Evolutionary conservation across 495 filamentous ascomycete genomes (phyloP).

Genomic region (Collariella sp.): DNA sequence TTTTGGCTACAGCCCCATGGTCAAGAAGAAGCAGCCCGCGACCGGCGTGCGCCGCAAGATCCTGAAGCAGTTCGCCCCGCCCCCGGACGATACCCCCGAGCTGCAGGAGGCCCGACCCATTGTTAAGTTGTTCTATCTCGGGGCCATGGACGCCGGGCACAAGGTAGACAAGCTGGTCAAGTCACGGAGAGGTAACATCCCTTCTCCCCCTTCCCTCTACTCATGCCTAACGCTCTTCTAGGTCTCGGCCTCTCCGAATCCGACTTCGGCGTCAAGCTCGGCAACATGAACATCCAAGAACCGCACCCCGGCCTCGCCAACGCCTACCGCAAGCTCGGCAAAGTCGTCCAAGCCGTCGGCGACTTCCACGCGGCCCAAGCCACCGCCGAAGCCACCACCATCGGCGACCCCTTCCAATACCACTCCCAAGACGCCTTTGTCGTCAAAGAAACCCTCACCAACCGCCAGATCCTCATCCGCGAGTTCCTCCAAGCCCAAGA

Average conservation of each 20-base stretch:
- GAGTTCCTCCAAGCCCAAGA: conserved; percentile 86
- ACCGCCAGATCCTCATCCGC: conserved; percentile 95
- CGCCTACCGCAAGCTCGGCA: conserved; percentile 92
- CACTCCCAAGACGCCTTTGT: conserved; percentile 95
- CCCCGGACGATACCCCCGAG: conserved; percentile 94
- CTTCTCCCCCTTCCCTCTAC: neutral
- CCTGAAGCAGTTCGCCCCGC: conserved; percentile 97
- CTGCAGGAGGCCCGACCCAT: conserved; percentile 78
- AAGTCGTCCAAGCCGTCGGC: conserved; percentile 81
- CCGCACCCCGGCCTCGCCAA: conserved; percentile 76
- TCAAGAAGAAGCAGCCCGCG: conserved; percentile 92
- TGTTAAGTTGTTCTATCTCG: conserved; percentile 93
- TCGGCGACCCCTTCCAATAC: conserved; percentile 89
- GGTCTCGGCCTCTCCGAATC: conserved; percentile 88
- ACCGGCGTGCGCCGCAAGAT: conserved; percentile 91
- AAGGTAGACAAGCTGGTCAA: conserved; percentile 94
- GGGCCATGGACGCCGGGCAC: conserved; percentile 89
- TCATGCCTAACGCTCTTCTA: conserved; percentile 26
- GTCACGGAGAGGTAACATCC: conserved; percentile 64
- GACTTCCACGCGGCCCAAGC: conserved; percentile 97
- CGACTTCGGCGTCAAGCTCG: conserved; percentile 84
- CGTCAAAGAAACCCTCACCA: conserved; percentile 97
- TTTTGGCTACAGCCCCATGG: conserved; percentile 93
- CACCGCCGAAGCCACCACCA: conserved; percentile 89
- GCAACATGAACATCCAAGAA: conserved; percentile 78